Evolutionary conservation across 202 grass and related monocot species (phyloP).

Genomic region (Dendrocalamus latiflorus): DNA sequence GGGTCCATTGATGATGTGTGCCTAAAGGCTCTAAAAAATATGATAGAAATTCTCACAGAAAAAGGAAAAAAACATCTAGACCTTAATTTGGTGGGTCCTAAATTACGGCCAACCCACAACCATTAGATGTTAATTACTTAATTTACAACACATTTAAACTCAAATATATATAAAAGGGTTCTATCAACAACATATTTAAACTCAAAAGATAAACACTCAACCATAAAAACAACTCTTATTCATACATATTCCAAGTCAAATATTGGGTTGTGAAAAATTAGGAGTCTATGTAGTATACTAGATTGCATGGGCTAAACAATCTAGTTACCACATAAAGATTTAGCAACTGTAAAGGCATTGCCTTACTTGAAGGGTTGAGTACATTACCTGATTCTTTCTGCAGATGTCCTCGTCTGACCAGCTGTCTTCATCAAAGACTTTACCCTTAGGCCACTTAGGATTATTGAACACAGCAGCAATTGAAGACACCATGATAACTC

Average conservation of each 20-base stretch:
- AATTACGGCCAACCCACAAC: not conserved
- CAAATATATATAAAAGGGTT: not conserved
- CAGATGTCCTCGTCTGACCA: conserved; percentile 61
- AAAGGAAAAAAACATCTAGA: not conserved
- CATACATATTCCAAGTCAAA: not conserved
- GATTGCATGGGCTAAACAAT: not conserved
- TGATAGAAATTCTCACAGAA: not conserved
- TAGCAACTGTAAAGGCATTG: not conserved
- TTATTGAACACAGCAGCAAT: conserved; percentile 14
- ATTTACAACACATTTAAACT: not conserved
- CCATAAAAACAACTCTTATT: not conserved
- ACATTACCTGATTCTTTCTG: conserved; percentile 53
- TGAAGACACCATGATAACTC: conserved; percentile 62
- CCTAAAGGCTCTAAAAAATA: not conserved
- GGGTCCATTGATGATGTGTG: not conserved
- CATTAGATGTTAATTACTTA: not conserved
- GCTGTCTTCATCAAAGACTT: conserved; percentile 45
- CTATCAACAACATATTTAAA: not conserved
- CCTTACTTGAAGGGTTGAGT: not conserved
- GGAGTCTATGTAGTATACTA: not conserved
- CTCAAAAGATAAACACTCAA: not conserved
- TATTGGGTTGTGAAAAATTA: not conserved
- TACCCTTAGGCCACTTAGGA: conserved; percentile 50
- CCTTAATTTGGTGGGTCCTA: not conserved
- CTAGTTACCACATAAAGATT: not conserved